Base-by-base conservation (phyloP, 2,329 filamentous ascomycete genomes). In the Raffaelea ambrosiae region DNA sequence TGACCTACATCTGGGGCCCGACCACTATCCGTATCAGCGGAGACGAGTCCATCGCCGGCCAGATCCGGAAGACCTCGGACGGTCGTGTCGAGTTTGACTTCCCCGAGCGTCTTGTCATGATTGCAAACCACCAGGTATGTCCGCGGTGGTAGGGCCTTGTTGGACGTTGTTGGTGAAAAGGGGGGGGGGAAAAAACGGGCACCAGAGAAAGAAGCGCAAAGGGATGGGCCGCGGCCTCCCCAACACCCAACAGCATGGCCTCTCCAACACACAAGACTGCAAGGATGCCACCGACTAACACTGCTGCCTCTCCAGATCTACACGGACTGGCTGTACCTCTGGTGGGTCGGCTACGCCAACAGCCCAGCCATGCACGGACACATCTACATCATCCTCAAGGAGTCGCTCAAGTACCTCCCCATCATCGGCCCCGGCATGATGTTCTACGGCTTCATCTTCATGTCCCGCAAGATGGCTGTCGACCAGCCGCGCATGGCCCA, bases 301-400 rank as follows among this genome's bases (percentile, higher is more conserved):
- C 45, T 14, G 13, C 7, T 22, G 21, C 16, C 31, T 5, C 21
- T n/a, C 14, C 55, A 77, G 77, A 82, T 94, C 46, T 94, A 95
- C 61, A 91, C 88, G 9, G 88, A 95, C 66, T 95, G 88, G 88
- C 67, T 94, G 9, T 95, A 95, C 61, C 76, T 95, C 8, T 95
- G 88, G 88, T 95, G 88, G 88, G 83, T 88, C 22, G 86, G 83
- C n/a, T 95, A 95, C 59, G 88, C 86, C 22, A 83, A 83, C 59
- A 63, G 58, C 2, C 86, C 85, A 49, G 75, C 77, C 46, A 88
- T 88, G 79, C 86, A 93, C 58, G 88, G 89, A 11, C 84, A 88
- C 60, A 75, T 95, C 58, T 94, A 88, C 69, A 95, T 95, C 61
- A 91, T 95, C 58, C 70, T 94, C 46, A 95, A 95, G 60, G 86